Evolutionary conservation across 2,329 filamentous ascomycete species (phyloP), one percentile per base, ranked within the genome.

Genomic region (Basipetospora chlamydospora): DNA sequence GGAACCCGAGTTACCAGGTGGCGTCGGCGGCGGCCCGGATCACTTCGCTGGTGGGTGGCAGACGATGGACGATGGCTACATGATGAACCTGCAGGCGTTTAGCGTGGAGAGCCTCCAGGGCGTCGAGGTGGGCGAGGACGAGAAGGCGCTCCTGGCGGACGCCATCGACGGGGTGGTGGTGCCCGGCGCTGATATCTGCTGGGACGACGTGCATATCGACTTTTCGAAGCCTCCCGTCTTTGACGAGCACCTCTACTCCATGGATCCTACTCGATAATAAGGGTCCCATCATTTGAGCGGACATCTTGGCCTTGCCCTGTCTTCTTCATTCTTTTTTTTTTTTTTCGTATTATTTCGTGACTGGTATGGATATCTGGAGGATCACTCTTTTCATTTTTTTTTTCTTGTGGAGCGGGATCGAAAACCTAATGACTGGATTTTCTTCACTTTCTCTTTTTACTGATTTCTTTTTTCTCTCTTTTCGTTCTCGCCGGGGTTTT

Each of bases 1-100:
- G 47, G 73, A 78, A 44, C 67, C 77, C 13, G 65, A 70, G 3
- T 73, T 77, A 39, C 15, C 28, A 7, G 60, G 59, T 5, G 60
- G 64, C 3, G 51, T 56, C 12, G 56, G 74, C 11, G 71, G 76
- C 29, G 64, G 75, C 34, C 66, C 64, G 22, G 48, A 68, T 20
- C 54, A 58, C 32, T n/a, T n/a, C n/a, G n/a, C n/a, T n/a, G n/a
- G n/a, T n/a, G n/a, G n/a, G n/a, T 75, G 67, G 66, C 57, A 59
- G 30, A 57, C 60, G 9, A 56, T 70, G n/a, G 65, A 67, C 31
- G 50, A 55, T 3, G 64, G 67, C 30, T 43, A 61, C 12, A 47
- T 66, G 9, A 39, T 63, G 22, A 57, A 67, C 26, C 47, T 70
- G 44, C 57, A 59, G 38, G 58, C 45, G 26, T 41, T 57, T 26